Percentiles rank a stretch among this genome's conserved stretches.
phyloP scores from a whole-genome alignment of 2,329 filamentous ascomycete genomes.

The Cladosporium velox region DNA sequence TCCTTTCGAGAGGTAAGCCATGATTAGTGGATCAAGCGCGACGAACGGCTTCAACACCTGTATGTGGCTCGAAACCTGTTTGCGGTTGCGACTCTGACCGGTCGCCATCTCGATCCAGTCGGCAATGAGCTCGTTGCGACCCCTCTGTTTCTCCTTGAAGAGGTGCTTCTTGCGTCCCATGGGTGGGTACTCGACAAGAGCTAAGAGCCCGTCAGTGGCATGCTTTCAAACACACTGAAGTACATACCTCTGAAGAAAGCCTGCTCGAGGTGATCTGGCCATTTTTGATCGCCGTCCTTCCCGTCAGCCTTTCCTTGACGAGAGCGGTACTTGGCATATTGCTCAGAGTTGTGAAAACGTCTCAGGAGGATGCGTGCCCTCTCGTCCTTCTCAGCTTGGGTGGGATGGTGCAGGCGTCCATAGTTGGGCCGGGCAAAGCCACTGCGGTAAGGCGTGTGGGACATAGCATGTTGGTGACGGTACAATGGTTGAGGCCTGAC shows the following conservation, averaged over 20 bases:
- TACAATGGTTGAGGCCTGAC: constrained; percentile 17
- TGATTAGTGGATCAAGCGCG: constrained; percentile 52
- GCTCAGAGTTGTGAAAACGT: constrained; percentile 40
- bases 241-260: constrained; percentile 51
- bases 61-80: constrained; percentile 66
- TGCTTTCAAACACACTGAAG: constrained; percentile 10
- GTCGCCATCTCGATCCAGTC: constrained; percentile 59
- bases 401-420: constrained; percentile 1
- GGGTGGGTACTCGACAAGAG: constrained; percentile 57
- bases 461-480: neutral
- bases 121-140: constrained; percentile 63
- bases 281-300: constrained; percentile 41
- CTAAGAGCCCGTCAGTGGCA: constrained; percentile 27
- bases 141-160: constrained; percentile 54
- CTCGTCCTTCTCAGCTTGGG: constrained; percentile 11
- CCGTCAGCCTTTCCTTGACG: constrained; percentile 42
- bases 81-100: constrained; percentile 54
- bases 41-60: constrained; percentile 62
- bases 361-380: constrained; percentile 18
- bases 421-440: constrained; percentile 10
- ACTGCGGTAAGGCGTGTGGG: constrained; percentile 1
- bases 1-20: constrained; percentile 43
- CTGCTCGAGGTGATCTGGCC: constrained; percentile 51
- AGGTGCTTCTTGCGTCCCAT: constrained; percentile 57
- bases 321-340: constrained; percentile 50